phyloP scores from a whole-genome alignment of 495 filamentous ascomycete genomes.

The Talaromyces liani region DNA sequence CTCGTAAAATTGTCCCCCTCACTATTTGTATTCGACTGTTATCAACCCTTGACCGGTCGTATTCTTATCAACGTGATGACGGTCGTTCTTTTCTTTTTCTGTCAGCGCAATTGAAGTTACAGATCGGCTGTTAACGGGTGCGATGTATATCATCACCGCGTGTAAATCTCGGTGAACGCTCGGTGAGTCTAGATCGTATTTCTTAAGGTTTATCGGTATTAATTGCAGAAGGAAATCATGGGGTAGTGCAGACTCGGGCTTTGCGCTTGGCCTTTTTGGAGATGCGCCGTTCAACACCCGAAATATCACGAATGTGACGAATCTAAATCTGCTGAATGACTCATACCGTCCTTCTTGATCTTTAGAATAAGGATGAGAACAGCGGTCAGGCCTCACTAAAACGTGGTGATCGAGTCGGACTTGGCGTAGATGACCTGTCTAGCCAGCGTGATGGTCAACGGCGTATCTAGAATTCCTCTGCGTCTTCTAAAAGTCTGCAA shows the following conservation, averaged over 20 bases:
- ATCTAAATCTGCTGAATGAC: not conserved
- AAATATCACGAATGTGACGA: not conserved
- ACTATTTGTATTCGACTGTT: not conserved
- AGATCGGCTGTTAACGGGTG: not conserved
- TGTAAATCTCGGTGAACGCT: not conserved
- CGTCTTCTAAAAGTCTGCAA: not conserved
- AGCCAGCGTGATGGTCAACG: not conserved
- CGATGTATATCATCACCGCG: not conserved
- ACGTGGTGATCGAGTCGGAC: not conserved
- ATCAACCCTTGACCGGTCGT: not conserved
- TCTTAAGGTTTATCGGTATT: not conserved
- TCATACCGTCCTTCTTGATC: not conserved
- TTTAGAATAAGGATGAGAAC: not conserved
- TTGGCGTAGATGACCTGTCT: not conserved
- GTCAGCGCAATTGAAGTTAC: not conserved
- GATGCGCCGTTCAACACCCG: not conserved
- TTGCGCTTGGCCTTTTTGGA: not conserved
- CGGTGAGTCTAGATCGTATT: not conserved
- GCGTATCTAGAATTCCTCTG: not conserved
- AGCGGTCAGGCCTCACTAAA: not conserved
- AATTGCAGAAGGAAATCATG: not conserved
- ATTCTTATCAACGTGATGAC: not conserved
- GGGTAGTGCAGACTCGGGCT: not conserved
- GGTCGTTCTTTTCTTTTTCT: not conserved
- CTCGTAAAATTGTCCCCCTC: not conserved